These are phyloP conservation scores for Cornus controversa DNA, from an alignment of 148 eudicot genomes.

Conservation along the genomic window DNA sequence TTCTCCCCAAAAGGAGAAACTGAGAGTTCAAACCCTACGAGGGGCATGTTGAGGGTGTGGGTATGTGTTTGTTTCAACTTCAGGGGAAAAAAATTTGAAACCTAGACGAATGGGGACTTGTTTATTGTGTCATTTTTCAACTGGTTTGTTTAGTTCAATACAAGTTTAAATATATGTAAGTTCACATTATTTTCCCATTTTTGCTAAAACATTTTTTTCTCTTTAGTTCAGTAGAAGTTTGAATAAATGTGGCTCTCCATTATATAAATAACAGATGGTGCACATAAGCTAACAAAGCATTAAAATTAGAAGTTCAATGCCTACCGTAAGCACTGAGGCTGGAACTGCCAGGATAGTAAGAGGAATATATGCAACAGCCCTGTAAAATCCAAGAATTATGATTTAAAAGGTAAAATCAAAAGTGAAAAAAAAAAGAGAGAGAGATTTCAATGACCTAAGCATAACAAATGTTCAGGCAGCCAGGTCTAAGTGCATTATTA, in stretches of 20 bases:
- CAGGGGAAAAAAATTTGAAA: too few species aligned
- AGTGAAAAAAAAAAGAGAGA: neutral
- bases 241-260: neutral
- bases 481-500: neutral
- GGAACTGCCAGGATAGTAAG: constrained; percentile 79
- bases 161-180: neutral
- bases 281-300: neutral
- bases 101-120: too few species aligned
- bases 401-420: neutral
- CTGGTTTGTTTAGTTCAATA: neutral
- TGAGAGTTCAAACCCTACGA: too few species aligned
- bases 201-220: too few species aligned
- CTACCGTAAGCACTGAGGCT: constrained; percentile 78
- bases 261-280: neutral
- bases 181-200: too few species aligned
- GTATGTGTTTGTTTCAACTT: too few species aligned
- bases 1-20: too few species aligned
- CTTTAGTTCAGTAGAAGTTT: too few species aligned
- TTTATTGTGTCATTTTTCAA: too few species aligned
- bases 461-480: neutral
- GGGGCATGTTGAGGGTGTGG: too few species aligned
- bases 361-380: constrained; percentile 85
- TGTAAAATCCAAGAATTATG: constrained; percentile 17
- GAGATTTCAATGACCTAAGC: neutral
- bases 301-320: constrained; percentile 10